A percentile compares a stretch with the other conserved stretches of the same genome.
Evolutionary conservation across 2,329 filamentous ascomycete species (phyloP).

Genomic region (Fusarium sp.): DNA sequence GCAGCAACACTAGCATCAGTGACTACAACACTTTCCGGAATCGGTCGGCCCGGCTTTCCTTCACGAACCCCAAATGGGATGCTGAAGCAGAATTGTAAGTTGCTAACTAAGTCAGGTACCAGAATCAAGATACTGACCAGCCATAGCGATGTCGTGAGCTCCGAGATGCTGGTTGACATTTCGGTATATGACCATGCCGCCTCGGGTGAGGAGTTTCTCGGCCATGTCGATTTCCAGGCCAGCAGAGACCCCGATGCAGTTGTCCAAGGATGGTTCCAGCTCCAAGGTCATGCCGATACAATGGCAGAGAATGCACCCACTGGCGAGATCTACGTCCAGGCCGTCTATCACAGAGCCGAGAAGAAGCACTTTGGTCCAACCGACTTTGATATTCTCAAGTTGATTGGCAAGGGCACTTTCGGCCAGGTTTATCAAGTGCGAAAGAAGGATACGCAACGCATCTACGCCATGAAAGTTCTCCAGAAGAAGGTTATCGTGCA

Average conservation of each 20-base stretch:
- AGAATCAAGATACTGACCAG: slow-evolving; percentile 21
- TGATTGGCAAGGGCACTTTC: slow-evolving; percentile 98
- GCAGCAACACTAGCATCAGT: slow-evolving; percentile 88
- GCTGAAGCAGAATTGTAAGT: slow-evolving; percentile 94
- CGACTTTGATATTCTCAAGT: slow-evolving; percentile 94
- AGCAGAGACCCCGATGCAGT: slow-evolving; percentile 74
- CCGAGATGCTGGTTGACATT: slow-evolving; percentile 89
- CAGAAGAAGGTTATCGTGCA: slow-evolving; percentile 99
- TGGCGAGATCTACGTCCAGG: slow-evolving; percentile 89
- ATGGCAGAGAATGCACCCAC: slow-evolving; percentile 78
- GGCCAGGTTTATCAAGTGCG: slow-evolving; percentile 98
- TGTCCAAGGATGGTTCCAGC: slow-evolving; percentile 85
- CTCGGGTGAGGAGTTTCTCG: slow-evolving; percentile 89
- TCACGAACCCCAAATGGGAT: slow-evolving; percentile 94
- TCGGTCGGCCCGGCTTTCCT: slow-evolving; percentile 65
- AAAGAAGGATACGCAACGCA: slow-evolving; percentile 94
- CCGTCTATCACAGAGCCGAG: slow-evolving; percentile 86
- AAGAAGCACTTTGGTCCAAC: slow-evolving; percentile 94
- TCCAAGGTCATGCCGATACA: slow-evolving; percentile 81
- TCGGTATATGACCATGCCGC: slow-evolving; percentile 89
- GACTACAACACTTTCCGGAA: slow-evolving; percentile 73
- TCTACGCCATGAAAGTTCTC: slow-evolving; percentile 99
- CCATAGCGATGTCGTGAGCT: slow-evolving; percentile 89
- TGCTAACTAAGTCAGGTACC: too few species aligned
- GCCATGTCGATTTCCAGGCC: slow-evolving; percentile 85